Base-by-base conservation (phyloP, 441 rosid genomes). In the Brassica hybrid region DNA sequence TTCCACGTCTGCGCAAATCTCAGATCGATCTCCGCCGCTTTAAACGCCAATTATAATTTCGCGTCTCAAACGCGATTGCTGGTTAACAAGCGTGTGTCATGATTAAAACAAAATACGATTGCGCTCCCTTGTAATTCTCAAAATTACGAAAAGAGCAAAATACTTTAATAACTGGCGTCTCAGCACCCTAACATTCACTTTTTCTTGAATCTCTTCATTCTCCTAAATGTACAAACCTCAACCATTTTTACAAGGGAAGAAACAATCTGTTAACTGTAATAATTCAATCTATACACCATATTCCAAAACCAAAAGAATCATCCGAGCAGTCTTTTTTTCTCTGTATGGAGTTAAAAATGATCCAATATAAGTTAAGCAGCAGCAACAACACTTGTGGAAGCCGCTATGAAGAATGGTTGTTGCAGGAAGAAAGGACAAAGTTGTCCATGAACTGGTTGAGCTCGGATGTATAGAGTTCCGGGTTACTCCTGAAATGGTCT, bases 401-500 rank as follows among this genome's bases (percentile, higher is more conserved):
- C 66, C 6, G 41, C 76, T 80, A 69, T 74, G 80, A 83, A 77
- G 81, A 78, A 76, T 66, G 78, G 76, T 84, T 84, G 87, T 85
- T 84, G 87, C 90, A 79, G 73, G 85, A 75, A 75, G 88, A 45
- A 64, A 89, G 87, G 82, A 89, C 96, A 62, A 70, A 86, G 56
- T 90, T 92, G 62, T 92, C 90, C 83, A 96, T 78, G 76, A 96
- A 96, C 79, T 84, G 87, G 84, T 80, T 88, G 58, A 96, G 97
- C 85, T 93, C 90, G 41, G 84, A 72, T 1, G 92, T 82, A 72
- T 93, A 96, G 6, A 82, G 85, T 70, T 90, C 80, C 0, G 99
- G 99, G 81, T 96, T 95, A 81, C 87, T 94, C 78, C 99, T 84
- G 75, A 89, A 96, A 83, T 96, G 99, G 82, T 96, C 99, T 0